phyloP scores from a whole-genome alignment of 345 rosid genomes.

The Turnera subulata region DNA sequence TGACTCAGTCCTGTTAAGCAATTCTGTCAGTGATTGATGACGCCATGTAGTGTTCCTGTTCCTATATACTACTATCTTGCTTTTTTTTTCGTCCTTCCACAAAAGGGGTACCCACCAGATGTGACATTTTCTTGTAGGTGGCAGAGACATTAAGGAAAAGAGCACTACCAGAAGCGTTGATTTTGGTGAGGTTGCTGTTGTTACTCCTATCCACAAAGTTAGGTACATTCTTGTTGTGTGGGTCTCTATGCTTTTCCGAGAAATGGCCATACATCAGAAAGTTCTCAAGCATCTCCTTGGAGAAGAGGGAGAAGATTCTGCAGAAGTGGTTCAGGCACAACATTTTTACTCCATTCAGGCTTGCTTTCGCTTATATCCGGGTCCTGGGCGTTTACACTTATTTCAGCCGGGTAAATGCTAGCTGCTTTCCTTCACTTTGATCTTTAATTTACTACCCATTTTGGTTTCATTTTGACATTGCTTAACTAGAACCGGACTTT shows the following conservation, averaged over 20 bases:
- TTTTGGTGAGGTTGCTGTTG: conserved; percentile 39
- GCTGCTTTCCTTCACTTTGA: neutral
- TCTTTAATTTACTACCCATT: too few species aligned
- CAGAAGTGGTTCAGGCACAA: conserved; percentile 43
- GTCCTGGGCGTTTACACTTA: conserved; percentile 36
- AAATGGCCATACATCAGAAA: conserved; percentile 50
- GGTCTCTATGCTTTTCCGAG: conserved; percentile 39
- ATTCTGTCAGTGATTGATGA: too few species aligned
- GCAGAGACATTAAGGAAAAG: conserved; percentile 39
- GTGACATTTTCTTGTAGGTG: conserved; percentile 13
- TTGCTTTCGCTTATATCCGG: conserved; percentile 45
- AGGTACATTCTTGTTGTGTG: conserved; percentile 68
- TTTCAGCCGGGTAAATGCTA: conserved; percentile 54
- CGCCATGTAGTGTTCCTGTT: too few species aligned
- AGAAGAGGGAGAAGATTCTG: conserved; percentile 55
- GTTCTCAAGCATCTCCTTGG: conserved; percentile 43
- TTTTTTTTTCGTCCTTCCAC: too few species aligned
- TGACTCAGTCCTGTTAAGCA: too few species aligned
- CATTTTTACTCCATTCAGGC: conserved; percentile 44
- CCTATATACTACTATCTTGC: too few species aligned
- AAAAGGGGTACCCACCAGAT: too few species aligned
- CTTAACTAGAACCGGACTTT: too few species aligned
- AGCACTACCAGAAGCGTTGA: conserved; percentile 21
- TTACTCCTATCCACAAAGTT: conserved; percentile 53
- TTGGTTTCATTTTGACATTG: too few species aligned